A percentile compares a stretch with the other conserved stretches of the same genome.
These are phyloP conservation scores for Chaetomium fimeti DNA, from an alignment of 495 filamentous ascomycete genomes.

Conservation along the genomic window DNA sequence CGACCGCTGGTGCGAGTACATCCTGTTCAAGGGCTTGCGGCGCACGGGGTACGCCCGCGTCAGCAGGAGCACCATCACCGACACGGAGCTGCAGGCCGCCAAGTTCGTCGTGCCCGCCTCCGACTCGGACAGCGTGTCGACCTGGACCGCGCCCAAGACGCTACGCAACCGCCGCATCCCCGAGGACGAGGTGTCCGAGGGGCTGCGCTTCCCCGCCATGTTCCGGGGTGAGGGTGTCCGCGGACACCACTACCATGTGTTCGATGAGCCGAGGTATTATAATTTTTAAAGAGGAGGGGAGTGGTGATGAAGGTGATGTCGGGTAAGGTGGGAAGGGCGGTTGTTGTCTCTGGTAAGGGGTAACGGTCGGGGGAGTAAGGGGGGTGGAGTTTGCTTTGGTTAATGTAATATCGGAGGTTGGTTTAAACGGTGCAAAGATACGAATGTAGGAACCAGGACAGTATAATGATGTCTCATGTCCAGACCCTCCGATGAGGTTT, in stretches of 20 bases:
- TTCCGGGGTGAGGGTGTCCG: constrained; percentile 85
- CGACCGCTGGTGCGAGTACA: constrained; percentile 99
- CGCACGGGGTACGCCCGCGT: constrained; percentile 88
- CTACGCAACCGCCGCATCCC: constrained; percentile 47
- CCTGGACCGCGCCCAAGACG: constrained; percentile 33
- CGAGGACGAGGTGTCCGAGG: constrained; percentile 67
- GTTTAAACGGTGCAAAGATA: no score
- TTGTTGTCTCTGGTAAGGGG: not conserved
- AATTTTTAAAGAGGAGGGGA: constrained; percentile 28
- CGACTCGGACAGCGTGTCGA: constrained; percentile 56
- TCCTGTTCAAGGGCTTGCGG: constrained; percentile 87
- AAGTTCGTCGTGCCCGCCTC: constrained; percentile 86
- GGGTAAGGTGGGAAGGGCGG: not conserved
- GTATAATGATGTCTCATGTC: no score
- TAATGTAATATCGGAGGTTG: not conserved
- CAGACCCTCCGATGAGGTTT: no score
- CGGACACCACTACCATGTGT: constrained; percentile 93
- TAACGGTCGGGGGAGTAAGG: not conserved
- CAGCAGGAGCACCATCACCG: constrained; percentile 86
- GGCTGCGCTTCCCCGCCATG: constrained; percentile 79
- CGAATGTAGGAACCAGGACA: no score
- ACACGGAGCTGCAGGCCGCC: constrained; percentile 95
- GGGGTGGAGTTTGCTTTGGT: not conserved
- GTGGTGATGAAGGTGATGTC: not conserved
- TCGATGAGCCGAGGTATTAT: constrained; percentile 84